Percentiles rank a stretch among this genome's conserved stretches.
These are phyloP conservation scores for Termitomyces heimii DNA, from an alignment of 768 basidiomycete species.

Conservation along the genomic window DNA sequence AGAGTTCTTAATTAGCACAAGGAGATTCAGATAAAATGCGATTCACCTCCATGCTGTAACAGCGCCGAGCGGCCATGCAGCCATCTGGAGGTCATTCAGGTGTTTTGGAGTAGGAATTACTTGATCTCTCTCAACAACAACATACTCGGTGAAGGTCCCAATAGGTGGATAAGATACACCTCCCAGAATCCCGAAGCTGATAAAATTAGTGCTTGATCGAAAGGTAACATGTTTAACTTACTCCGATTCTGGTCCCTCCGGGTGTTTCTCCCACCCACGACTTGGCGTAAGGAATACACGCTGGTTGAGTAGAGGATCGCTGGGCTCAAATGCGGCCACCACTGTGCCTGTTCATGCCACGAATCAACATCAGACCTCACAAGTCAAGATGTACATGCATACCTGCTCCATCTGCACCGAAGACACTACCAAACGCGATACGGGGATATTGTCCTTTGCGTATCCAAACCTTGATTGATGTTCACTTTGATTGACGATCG, in stretches of 20 bases:
- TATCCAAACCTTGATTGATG: slow-evolving; percentile 58
- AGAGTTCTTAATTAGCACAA: neutral
- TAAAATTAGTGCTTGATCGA: neutral
- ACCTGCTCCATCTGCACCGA: slow-evolving; percentile 78
- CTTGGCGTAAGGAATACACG: slow-evolving; percentile 74
- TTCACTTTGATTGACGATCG: slow-evolving; percentile 1
- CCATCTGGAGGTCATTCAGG: slow-evolving; percentile 59
- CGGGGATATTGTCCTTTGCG: slow-evolving; percentile 62
- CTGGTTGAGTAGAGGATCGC: slow-evolving; percentile 52
- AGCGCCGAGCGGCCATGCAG: slow-evolving; percentile 75
- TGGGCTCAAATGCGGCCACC: slow-evolving; percentile 44
- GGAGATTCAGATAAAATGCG: neutral
- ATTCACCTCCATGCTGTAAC: slow-evolving; percentile 81
- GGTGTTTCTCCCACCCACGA: slow-evolving; percentile 69
- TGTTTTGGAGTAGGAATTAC: slow-evolving; percentile 63
- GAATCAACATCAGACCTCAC: neutral
- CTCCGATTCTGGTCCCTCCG: slow-evolving; percentile 61
- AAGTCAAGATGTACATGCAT: slow-evolving; percentile 14
- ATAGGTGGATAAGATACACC: slow-evolving; percentile 44
- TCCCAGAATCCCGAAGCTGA: slow-evolving; percentile 65
- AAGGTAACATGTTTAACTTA: slow-evolving; percentile 16
- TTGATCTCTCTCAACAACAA: slow-evolving; percentile 65
- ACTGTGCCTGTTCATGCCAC: slow-evolving; percentile 45
- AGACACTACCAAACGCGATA: slow-evolving; percentile 50
- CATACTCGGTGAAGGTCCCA: slow-evolving; percentile 75